Base-by-base conservation (phyloP, 352 stramenopile species). In the Phytophthora ohioensis region DNA sequence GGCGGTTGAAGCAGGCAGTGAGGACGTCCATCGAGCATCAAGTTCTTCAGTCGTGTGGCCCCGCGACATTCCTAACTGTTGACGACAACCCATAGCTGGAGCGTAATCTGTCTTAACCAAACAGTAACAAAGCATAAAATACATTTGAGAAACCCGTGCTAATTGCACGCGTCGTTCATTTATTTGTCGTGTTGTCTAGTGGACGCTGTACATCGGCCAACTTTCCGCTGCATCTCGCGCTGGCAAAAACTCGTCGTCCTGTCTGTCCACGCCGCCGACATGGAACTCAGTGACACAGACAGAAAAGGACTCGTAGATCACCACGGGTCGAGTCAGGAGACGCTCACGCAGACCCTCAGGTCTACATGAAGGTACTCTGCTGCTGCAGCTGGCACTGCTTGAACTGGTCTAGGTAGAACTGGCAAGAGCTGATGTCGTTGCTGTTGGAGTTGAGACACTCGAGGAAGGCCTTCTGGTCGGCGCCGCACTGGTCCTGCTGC, bases 351-450 rank as follows among this genome's bases (percentile, higher is more conserved):
- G 48, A 48, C 21, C 17, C n/a, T 4, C 34, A 15, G 4, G 17
- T 71, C 48, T 91, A 93, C 80, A 87, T 69, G 82, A 85, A 93
- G 43, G 80, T 66, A 64, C 73, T 89, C 67, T 88, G 76, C 80
- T 94, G 90, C 51, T 93, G 73, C 73, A 87, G 64, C 84, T 82
- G 71, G 87, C 88, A 95, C 70, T 90, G 75, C 81, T 94, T 94
- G 79, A 92, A 93, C 71, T 92, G 82, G 71, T 97, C 88, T 55
- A 97, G 82, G 69, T 94, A 95, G 75, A 92, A 97, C 73, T 97
- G 88, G 79, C 90, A 97, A 45, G 87, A 76, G 69, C 78, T 90
- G 64, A 94, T 94, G 82, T 97, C 87, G 80, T 94, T 95, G 69
- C 73, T 75, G 84, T 94, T 94, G 52, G 75, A 79, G 79, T 95